phyloP scores from a whole-genome alignment of 495 filamentous ascomycete genomes.

The Monascus purpureus region DNA sequence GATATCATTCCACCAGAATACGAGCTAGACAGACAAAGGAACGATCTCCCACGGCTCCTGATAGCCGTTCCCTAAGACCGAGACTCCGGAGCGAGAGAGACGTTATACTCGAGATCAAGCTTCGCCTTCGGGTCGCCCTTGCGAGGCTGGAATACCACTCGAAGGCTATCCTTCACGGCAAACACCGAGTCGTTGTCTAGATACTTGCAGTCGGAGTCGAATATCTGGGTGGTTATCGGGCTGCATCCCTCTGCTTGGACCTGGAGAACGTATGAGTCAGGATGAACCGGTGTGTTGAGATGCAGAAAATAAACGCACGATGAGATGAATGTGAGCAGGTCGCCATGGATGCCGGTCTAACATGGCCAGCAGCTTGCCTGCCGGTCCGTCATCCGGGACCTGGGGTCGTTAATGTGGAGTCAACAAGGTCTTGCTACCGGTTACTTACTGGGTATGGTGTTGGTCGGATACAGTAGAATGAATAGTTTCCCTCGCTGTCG shows the following conservation, averaged over 20 bases:
- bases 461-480: conserved; percentile 53
- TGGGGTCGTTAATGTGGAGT: no score
- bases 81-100: conserved; percentile 27
- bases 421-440: no score
- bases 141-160: conserved; percentile 49
- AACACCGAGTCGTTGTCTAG: conserved; percentile 57
- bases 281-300: neutral
- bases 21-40: no score
- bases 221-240: conserved; percentile 58
- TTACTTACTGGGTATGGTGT: conserved; percentile 58
- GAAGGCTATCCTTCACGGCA: conserved; percentile 60
- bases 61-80: no score
- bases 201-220: conserved; percentile 50
- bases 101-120: conserved; percentile 48
- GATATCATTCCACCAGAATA: no score
- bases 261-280: conserved; percentile 14
- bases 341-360: conserved; percentile 68
- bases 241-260: conserved; percentile 33
- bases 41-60: no score
- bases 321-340: conserved; percentile 76
- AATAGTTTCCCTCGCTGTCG: conserved; percentile 48
- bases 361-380: conserved; percentile 31
- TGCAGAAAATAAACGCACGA: conserved; percentile 45
- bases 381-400: conserved; percentile 13
- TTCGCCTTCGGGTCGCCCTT: conserved; percentile 47